phyloP scores from a whole-genome alignment of 129 eudicot genomes.

The Helianthus tuberosus region DNA sequence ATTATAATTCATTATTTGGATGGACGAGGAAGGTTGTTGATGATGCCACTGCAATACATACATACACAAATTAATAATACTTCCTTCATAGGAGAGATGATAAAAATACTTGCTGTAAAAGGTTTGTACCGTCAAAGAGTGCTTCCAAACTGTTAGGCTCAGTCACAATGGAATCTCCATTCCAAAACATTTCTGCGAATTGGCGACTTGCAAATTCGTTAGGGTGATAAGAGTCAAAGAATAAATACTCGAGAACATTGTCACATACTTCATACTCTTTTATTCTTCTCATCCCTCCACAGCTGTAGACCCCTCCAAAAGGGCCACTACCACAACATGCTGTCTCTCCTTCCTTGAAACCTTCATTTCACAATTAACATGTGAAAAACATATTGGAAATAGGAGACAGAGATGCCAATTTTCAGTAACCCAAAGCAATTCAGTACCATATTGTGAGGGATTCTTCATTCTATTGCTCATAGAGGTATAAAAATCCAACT shows the following conservation, averaged over 20 bases:
- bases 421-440: background rate
- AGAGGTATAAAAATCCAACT: conserved; percentile 29
- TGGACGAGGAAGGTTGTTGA: no score
- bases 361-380: conserved; percentile 22
- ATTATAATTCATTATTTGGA: no score
- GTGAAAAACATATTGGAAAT: background rate
- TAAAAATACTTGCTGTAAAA: no score
- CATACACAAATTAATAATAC: no score
- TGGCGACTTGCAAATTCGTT: conserved; percentile 25
- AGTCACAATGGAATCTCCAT: no score
- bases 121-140: no score
- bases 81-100: no score
- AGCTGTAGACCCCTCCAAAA: conserved; percentile 37
- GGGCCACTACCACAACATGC: conserved; percentile 61
- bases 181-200: no score
- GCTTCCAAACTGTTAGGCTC: no score
- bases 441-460: conserved; percentile 50
- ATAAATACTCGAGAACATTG: conserved; percentile 26
- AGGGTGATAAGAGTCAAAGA: conserved; percentile 46
- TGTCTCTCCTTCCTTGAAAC: conserved; percentile 43
- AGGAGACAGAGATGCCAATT: no score
- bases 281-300: conserved; percentile 38
- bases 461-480: conserved; percentile 22
- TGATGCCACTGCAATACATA: no score
- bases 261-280: conserved; percentile 37